Conservation (phyloP, 2,329 filamentous ascomycete genomes). For the Fusarium hainanense region DNA sequence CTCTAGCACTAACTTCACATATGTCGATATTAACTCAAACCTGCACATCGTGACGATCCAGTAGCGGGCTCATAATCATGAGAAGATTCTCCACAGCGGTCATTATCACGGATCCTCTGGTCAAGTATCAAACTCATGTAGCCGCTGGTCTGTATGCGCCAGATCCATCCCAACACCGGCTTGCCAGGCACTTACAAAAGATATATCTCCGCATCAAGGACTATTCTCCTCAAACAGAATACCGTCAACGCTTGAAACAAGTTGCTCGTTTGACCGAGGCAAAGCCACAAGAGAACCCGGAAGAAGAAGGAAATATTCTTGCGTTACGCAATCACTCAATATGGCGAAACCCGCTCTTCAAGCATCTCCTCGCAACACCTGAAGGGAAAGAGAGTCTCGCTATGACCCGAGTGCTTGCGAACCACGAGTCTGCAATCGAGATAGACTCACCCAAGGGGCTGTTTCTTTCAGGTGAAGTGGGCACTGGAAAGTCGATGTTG, state of each 20-base stretch:
- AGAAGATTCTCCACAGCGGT: constrained; percentile 60
- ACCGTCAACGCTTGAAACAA: constrained; percentile 71
- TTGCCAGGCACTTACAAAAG: constrained; percentile 81
- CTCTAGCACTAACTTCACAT: neutral
- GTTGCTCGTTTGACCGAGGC: constrained; percentile 61
- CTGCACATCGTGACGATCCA: neutral
- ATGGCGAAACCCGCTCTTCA: constrained; percentile 68
- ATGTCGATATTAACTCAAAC: constrained; percentile 18
- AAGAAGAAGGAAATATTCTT: constrained; percentile 52
- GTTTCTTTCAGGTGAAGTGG: constrained; percentile 83
- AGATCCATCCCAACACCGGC: constrained; percentile 77
- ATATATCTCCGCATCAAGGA: constrained; percentile 81
- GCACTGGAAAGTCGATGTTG: constrained; percentile 88
- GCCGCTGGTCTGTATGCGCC: constrained; percentile 73
- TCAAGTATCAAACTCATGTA: constrained; percentile 79
- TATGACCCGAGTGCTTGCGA: constrained; percentile 74
- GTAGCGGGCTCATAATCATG: constrained; percentile 38
- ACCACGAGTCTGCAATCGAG: constrained; percentile 76
- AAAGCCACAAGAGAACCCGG: constrained; percentile 39
- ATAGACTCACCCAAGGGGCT: constrained; percentile 79
- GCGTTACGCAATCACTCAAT: constrained; percentile 66
- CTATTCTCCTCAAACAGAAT: constrained; percentile 78
- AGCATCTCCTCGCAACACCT: constrained; percentile 67
- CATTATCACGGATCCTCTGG: constrained; percentile 76
- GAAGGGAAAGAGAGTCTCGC: constrained; percentile 70